Conservation (phyloP, 2,329 filamentous ascomycete species). For the Curvularia eragrostidis region DNA sequence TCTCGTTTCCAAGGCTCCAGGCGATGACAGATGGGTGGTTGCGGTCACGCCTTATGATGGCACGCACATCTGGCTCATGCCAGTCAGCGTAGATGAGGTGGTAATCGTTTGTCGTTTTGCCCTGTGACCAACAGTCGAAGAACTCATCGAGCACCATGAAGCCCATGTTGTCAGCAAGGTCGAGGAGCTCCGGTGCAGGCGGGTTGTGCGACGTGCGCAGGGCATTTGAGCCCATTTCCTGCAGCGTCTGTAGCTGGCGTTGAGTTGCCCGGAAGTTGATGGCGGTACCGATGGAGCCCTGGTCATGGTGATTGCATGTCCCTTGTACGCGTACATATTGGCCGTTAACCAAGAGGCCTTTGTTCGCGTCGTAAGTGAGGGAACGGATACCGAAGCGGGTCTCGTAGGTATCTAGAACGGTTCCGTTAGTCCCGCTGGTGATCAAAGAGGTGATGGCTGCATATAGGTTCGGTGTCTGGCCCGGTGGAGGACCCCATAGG, state of each 20-base stretch:
- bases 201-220: slow-evolving; percentile 50
- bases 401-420: slow-evolving; percentile 28
- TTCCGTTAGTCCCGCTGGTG: no score
- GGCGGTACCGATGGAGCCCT: slow-evolving; percentile 59
- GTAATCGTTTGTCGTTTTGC: slow-evolving; percentile 59
- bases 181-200: no score
- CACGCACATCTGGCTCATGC: slow-evolving; percentile 60
- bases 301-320: slow-evolving; percentile 60
- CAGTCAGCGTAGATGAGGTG: slow-evolving; percentile 61
- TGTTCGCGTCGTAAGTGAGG: slow-evolving; percentile 50
- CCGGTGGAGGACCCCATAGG: slow-evolving; percentile 59
- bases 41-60: slow-evolving; percentile 60
- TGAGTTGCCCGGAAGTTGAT: slow-evolving; percentile 59
- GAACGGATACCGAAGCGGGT: slow-evolving; percentile 60
- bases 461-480: slow-evolving; percentile 50
- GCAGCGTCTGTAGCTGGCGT: slow-evolving; percentile 59
- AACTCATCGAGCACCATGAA: slow-evolving; percentile 62
- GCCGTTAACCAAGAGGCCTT: slow-evolving; percentile 58
- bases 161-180: no score
- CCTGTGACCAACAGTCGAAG: slow-evolving; percentile 58
- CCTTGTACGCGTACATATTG: slow-evolving; percentile 56
- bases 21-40: slow-evolving; percentile 62
- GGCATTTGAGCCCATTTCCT: slow-evolving; percentile 59
- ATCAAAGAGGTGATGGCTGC: no score
- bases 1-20: slow-evolving; percentile 63